These are phyloP conservation scores for Trichoderma oligosporum DNA, from an alignment of 2,329 filamentous ascomycete genomes.

Conservation along the genomic window DNA sequence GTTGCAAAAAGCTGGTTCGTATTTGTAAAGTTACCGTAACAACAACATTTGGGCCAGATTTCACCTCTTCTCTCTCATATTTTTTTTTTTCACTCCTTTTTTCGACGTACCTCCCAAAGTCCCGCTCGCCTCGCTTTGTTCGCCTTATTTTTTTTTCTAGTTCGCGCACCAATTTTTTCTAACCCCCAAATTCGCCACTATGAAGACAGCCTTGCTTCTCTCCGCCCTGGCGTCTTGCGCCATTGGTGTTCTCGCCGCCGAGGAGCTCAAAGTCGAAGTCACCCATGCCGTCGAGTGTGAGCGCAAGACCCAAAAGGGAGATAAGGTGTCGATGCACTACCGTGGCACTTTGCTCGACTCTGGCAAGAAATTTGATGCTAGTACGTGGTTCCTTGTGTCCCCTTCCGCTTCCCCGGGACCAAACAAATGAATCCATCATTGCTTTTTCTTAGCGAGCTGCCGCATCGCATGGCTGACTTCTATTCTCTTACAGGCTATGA, in stretches of 20 bases:
- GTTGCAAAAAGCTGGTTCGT: neutral
- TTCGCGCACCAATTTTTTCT: conserved; percentile 14
- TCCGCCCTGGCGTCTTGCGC: conserved; percentile 51
- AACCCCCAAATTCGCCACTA: conserved; percentile 31
- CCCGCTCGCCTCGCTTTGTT: neutral
- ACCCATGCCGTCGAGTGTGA: conserved; percentile 71
- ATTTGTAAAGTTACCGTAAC: neutral
- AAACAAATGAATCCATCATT: neutral
- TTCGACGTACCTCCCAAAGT: neutral
- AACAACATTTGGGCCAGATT: neutral
- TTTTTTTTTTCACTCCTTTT: neutral
- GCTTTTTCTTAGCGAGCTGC: neutral
- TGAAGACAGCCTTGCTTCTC: conserved; percentile 49
- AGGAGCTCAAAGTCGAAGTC: conserved; percentile 73
- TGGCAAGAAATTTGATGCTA: conserved; percentile 80
- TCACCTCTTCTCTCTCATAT: neutral
- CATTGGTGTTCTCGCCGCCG: conserved; percentile 48
- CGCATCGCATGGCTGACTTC: neutral
- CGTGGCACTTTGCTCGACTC: conserved; percentile 70
- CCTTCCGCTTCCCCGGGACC: neutral
- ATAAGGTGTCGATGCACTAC: conserved; percentile 85
- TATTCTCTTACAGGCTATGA: conserved; percentile 58
- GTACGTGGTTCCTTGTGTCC: conserved; percentile 35
- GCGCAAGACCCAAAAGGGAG: conserved; percentile 71
- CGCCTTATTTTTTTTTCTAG: neutral